phyloP scores from a whole-genome alignment of 305 asterid genomes.

The Rubia tinctorum region DNA sequence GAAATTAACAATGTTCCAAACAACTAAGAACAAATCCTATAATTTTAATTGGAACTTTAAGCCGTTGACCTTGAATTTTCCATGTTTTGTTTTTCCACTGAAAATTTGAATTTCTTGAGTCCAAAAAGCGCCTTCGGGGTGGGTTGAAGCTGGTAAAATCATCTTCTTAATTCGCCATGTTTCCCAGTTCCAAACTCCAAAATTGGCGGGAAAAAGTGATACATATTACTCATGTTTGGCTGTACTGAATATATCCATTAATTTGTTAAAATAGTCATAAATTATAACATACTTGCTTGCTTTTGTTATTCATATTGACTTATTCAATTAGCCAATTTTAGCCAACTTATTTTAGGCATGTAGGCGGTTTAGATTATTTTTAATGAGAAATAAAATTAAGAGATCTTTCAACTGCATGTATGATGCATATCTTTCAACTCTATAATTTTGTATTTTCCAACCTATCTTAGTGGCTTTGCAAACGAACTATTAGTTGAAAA shows the following conservation, averaged over 20 bases:
- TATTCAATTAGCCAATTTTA: too few relatives aligned
- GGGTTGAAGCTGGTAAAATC: background rate
- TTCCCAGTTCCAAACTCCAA: constrained; percentile 18
- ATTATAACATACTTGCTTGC: too few relatives aligned
- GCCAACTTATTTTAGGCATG: too few relatives aligned
- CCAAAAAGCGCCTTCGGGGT: constrained; percentile 2
- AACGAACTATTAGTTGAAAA: too few relatives aligned
- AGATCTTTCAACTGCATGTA: too few relatives aligned
- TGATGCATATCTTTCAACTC: too few relatives aligned
- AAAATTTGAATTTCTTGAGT: constrained; percentile 9
- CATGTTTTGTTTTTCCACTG: background rate
- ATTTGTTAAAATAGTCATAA: too few relatives aligned
- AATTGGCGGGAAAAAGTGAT: constrained; percentile 27
- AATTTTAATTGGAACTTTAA: background rate
- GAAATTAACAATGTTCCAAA: background rate
- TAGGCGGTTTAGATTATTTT: too few relatives aligned
- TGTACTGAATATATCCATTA: background rate
- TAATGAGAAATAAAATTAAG: too few relatives aligned
- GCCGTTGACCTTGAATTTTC: constrained; percentile 2
- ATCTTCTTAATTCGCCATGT: constrained; percentile 5
- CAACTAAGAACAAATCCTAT: background rate
- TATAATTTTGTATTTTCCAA: too few relatives aligned
- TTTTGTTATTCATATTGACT: too few relatives aligned
- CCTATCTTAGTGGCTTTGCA: too few relatives aligned
- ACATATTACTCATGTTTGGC: background rate